phyloP scores from a whole-genome alignment of 106 monocot species.

The Dendrobium huoshanense region DNA sequence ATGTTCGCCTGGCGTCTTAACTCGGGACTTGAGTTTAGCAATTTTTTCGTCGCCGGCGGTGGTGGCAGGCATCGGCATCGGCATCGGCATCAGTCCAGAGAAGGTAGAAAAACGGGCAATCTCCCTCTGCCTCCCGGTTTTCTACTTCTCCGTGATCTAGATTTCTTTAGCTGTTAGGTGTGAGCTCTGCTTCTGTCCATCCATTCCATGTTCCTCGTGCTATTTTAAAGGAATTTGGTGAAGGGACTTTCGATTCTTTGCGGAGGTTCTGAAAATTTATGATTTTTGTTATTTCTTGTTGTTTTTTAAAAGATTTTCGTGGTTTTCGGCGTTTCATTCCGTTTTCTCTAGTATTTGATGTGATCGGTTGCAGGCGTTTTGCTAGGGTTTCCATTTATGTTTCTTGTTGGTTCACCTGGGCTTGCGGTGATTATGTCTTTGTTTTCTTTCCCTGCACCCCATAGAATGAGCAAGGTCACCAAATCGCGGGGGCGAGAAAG shows the following conservation, averaged over 20 bases:
- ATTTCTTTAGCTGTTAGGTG: neutral
- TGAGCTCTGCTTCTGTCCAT: neutral
- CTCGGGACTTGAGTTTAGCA: no score
- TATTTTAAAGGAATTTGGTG: neutral
- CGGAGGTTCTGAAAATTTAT: neutral
- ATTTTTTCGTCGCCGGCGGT: neutral
- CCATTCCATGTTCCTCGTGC: neutral
- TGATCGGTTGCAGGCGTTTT: neutral
- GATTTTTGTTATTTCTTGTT: neutral
- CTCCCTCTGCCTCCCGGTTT: neutral
- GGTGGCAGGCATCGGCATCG: neutral
- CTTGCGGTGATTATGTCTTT: neutral
- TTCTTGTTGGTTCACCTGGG: neutral
- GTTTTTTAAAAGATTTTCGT: neutral
- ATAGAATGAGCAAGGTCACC: neutral
- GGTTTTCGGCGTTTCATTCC: neutral
- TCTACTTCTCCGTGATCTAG: neutral
- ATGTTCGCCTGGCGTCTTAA: no score
- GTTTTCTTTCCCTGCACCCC: neutral
- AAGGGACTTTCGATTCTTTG: neutral
- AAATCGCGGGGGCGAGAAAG: neutral
- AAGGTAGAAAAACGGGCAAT: neutral
- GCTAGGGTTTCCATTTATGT: neutral
- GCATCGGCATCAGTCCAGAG: neutral
- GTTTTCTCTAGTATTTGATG: neutral